These are phyloP conservation scores for Cordyceps pruinosa DNA, from an alignment of 2,329 filamentous ascomycete genomes.

Conservation along the genomic window DNA sequence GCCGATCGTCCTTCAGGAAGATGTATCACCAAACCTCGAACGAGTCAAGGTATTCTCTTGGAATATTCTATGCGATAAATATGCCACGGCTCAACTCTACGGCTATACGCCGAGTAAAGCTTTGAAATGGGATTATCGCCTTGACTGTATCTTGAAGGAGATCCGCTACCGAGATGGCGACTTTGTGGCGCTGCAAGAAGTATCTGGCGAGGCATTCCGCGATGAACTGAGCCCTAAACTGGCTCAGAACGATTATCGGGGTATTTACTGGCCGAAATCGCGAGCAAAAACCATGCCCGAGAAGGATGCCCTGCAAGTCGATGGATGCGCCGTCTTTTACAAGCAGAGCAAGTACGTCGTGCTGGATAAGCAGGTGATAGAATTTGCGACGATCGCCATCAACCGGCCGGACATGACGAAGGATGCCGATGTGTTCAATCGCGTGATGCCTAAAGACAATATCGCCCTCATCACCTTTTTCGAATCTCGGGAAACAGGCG, in stretches of 20 bases:
- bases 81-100: constrained; percentile 77
- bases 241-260: constrained; percentile 83
- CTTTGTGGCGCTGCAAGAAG: constrained; percentile 88
- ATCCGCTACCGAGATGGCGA: constrained; percentile 74
- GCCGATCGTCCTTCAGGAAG: constrained; percentile 70
- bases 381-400: constrained; percentile 87
- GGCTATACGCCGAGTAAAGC: constrained; percentile 83
- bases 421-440: constrained; percentile 95
- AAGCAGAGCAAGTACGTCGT: constrained; percentile 91
- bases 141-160: constrained; percentile 75
- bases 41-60: constrained; percentile 83
- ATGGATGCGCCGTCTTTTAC: constrained; percentile 95
- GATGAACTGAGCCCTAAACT: constrained; percentile 85
- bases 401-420: constrained; percentile 95
- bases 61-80: constrained; percentile 94
- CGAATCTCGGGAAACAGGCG: constrained; percentile 85
- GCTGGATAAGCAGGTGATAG: constrained; percentile 88
- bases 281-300: constrained; percentile 88
- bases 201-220: constrained; percentile 86
- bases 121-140: constrained; percentile 80
- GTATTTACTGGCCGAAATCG: constrained; percentile 85
- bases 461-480: constrained; percentile 90
- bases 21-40: constrained; percentile 52
- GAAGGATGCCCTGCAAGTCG: constrained; percentile 80
- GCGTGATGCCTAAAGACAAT: constrained; percentile 96